phyloP scores from a whole-genome alignment of 2,329 filamentous ascomycete species.

The Alternaria angustiovoidea region DNA sequence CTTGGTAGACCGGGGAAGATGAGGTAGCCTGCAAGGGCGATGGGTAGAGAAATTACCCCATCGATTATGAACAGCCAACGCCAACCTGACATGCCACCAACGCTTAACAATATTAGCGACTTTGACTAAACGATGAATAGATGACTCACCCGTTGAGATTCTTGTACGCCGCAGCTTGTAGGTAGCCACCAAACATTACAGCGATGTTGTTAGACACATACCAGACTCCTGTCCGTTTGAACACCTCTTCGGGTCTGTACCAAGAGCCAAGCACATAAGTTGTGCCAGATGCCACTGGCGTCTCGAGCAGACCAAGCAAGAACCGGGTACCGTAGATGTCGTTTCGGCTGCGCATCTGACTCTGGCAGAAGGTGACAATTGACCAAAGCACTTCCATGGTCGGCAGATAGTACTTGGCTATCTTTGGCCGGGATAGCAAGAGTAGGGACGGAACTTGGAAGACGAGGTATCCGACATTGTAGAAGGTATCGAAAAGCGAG shows the following conservation, averaged over 20 bases:
- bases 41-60: constrained; percentile 64
- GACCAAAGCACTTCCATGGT: constrained; percentile 54
- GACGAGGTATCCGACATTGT: constrained; percentile 52
- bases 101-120: constrained; percentile 15
- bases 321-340: constrained; percentile 54
- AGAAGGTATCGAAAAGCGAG: constrained; percentile 56
- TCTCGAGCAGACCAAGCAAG: constrained; percentile 48
- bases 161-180: constrained; percentile 63
- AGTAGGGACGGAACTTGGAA: constrained; percentile 52
- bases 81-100: constrained; percentile 60
- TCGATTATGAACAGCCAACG: constrained; percentile 66
- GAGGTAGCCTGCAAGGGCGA: constrained; percentile 63
- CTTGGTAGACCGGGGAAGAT: constrained; percentile 63
- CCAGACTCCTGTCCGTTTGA: constrained; percentile 65
- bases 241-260: constrained; percentile 57
- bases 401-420: constrained; percentile 50
- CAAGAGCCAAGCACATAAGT: constrained; percentile 51
- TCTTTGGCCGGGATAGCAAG: constrained; percentile 48
- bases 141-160: constrained; percentile 56
- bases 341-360: constrained; percentile 48
- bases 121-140: no score
- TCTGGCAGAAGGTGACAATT: constrained; percentile 51
- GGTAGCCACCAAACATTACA: constrained; percentile 66
- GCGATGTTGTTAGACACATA: constrained; percentile 63
- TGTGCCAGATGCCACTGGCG: constrained; percentile 48